Percentiles rank a stretch among this genome's conserved stretches.
phyloP scores from a whole-genome alignment of 2,329 filamentous ascomycete genomes.

The Rutstroemia sydowiana region DNA sequence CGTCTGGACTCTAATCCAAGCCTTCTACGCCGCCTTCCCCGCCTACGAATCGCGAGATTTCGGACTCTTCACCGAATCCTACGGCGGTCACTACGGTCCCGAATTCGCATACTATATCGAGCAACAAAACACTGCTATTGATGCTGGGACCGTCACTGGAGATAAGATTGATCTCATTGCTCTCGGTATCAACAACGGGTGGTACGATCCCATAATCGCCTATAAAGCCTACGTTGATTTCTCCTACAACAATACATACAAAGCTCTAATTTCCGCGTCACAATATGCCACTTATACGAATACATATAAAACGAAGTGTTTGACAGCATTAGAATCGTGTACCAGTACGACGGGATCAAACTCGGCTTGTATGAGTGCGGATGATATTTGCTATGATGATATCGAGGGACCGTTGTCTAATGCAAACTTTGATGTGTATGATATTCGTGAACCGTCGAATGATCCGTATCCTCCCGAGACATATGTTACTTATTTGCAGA shows the following conservation, averaged over 20 bases:
- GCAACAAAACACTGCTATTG: constrained; percentile 47
- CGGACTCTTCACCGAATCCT: constrained; percentile 44
- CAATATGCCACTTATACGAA: constrained; percentile 28
- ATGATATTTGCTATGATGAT: constrained; percentile 37
- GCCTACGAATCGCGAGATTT: constrained; percentile 53
- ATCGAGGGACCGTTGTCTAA: constrained; percentile 10
- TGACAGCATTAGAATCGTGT: constrained; percentile 35
- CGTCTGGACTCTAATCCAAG: constrained; percentile 52
- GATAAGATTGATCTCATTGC: constrained; percentile 30
- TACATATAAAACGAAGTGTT: constrained; percentile 32
- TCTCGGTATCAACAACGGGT: constrained; percentile 32
- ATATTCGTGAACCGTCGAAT: constrained; percentile 13
- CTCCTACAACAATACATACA: constrained; percentile 32
- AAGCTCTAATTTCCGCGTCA: constrained; percentile 32
- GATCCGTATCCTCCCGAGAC: constrained; percentile 31
- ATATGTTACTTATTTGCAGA: constrained; percentile 36
- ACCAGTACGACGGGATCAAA: constrained; percentile 58
- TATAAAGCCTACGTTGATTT: constrained; percentile 29
- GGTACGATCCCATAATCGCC: constrained; percentile 50
- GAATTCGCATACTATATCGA: constrained; percentile 49
- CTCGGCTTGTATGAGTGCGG: constrained; percentile 63
- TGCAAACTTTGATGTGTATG: constrained; percentile 10
- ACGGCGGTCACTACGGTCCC: constrained; percentile 53
- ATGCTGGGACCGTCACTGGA: constrained; percentile 32
- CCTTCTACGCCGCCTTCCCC: constrained; percentile 57